phyloP scores from a whole-genome alignment of 2,329 filamentous ascomycete species.

The Fusarium papillatum region DNA sequence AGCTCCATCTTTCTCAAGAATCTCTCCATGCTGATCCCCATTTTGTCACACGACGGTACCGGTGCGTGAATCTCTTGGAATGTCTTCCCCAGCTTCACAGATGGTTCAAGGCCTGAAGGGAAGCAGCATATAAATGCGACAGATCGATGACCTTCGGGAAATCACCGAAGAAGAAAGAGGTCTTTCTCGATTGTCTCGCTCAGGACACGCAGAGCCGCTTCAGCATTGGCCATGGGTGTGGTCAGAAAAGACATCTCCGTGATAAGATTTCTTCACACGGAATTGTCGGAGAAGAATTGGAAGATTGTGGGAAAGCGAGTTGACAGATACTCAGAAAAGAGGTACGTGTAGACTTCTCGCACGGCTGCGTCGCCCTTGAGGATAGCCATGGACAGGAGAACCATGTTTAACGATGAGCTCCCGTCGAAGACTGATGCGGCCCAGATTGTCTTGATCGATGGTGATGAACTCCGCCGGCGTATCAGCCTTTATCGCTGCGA shows the following conservation, averaged over 20 bases:
- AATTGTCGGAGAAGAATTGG: slow-evolving; percentile 44
- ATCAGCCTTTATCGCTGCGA: slow-evolving; percentile 44
- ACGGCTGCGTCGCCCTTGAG: slow-evolving; percentile 56
- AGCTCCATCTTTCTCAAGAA: slow-evolving; percentile 55
- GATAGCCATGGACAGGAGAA: slow-evolving; percentile 56
- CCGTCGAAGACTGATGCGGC: slow-evolving; percentile 55
- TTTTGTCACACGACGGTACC: slow-evolving; percentile 67
- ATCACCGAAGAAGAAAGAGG: slow-evolving; percentile 61
- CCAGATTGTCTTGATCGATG: slow-evolving; percentile 54
- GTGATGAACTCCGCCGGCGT: slow-evolving; percentile 61
- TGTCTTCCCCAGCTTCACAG: slow-evolving; percentile 49
- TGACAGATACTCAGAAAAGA: slow-evolving; percentile 61
- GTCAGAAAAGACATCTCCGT: slow-evolving; percentile 49
- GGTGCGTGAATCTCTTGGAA: slow-evolving; percentile 51
- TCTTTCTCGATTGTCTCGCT: slow-evolving; percentile 69
- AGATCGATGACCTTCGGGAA: slow-evolving; percentile 54
- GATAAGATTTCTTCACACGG: slow-evolving; percentile 54
- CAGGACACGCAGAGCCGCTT: slow-evolving; percentile 54
- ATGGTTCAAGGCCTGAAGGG: slow-evolving; percentile 43
- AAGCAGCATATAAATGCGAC: slow-evolving; percentile 66
- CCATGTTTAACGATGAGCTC: slow-evolving; percentile 53
- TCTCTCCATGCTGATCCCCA: slow-evolving; percentile 66
- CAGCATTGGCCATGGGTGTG: slow-evolving; percentile 35
- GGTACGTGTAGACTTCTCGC: slow-evolving; percentile 60
- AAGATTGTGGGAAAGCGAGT: slow-evolving; percentile 62